Conservation (phyloP, 345 rosid genomes). For the Isatis tinctoria region DNA sequence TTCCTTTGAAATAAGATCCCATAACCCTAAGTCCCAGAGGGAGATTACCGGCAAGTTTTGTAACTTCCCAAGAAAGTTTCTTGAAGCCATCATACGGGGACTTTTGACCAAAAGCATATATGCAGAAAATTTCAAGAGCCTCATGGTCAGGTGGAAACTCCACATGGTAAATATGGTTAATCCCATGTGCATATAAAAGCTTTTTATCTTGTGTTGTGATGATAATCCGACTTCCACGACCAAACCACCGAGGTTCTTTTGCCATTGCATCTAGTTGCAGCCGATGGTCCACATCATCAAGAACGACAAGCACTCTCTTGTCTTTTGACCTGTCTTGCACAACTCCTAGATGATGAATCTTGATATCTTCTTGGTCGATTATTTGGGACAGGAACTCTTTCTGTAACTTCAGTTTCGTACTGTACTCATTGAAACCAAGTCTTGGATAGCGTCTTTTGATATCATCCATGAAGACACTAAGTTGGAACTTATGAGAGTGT, state of each 20-base stretch:
- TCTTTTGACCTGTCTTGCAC: background rate
- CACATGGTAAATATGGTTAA: background rate
- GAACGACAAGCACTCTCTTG: slow-evolving; percentile 25
- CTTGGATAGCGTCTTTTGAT: no score
- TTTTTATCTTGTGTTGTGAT: slow-evolving; percentile 20
- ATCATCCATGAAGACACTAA: no score
- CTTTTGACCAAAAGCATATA: background rate
- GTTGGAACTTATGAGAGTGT: no score
- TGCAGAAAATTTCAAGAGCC: slow-evolving; percentile 17
- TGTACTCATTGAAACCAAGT: no score
- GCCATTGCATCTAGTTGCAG: background rate
- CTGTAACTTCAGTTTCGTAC: no score
- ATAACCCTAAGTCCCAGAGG: slow-evolving; percentile 36
- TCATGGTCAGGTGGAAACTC: background rate
- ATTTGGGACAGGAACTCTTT: no score
- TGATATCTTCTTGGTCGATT: no score
- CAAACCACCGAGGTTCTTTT: background rate
- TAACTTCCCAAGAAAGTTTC: background rate
- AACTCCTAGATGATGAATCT: slow-evolving; percentile 8
- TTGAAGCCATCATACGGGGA: background rate
- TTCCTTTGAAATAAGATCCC: slow-evolving; percentile 19
- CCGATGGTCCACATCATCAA: slow-evolving; percentile 10
- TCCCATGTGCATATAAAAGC: background rate
- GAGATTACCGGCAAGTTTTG: slow-evolving; percentile 7
- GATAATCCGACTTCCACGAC: slow-evolving; percentile 20